Percentiles rank a stretch among this genome's conserved stretches.
Conservation (phyloP, 768 basidiomycete species). For the Xerocomus potaroensis region DNA sequence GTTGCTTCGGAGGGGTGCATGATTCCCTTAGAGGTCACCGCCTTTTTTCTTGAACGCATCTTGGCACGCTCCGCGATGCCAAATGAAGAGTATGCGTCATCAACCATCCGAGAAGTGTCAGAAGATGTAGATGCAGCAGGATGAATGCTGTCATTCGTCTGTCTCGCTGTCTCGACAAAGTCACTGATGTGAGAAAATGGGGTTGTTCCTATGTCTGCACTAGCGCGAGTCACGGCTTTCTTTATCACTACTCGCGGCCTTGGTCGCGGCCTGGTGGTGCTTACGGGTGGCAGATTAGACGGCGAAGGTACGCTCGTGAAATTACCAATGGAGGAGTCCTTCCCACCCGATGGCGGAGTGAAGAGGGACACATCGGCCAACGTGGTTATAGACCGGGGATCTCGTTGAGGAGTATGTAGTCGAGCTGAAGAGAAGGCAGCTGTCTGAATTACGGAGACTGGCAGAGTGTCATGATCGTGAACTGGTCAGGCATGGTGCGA, state of each 20-base stretch:
- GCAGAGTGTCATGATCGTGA: not conserved
- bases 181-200: conserved; percentile 24
- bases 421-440: conserved; percentile 12
- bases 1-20: conserved; percentile 1
- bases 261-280: conserved; percentile 24
- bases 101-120: conserved; percentile 8
- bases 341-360: conserved; percentile 17
- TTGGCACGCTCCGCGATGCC: conserved; percentile 59
- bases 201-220: conserved; percentile 1
- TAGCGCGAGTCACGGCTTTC: conserved; percentile 3
- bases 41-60: conserved; percentile 42
- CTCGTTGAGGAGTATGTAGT: conserved; percentile 13
- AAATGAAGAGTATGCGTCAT: conserved; percentile 22
- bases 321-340: conserved; percentile 9
- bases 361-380: conserved; percentile 22
- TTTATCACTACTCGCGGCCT: conserved; percentile 29
- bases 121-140: conserved; percentile 11
- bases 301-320: conserved; percentile 13
- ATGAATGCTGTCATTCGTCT: conserved; percentile 20
- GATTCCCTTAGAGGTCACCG: conserved; percentile 16
- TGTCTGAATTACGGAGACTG: conserved; percentile 21
- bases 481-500: not conserved
- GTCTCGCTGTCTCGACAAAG: conserved; percentile 7
- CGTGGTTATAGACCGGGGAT: conserved; percentile 2
- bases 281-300: not conserved